phyloP scores from a whole-genome alignment of 2,329 filamentous ascomycete species.

The Cylindrodendrum hubeiense region DNA sequence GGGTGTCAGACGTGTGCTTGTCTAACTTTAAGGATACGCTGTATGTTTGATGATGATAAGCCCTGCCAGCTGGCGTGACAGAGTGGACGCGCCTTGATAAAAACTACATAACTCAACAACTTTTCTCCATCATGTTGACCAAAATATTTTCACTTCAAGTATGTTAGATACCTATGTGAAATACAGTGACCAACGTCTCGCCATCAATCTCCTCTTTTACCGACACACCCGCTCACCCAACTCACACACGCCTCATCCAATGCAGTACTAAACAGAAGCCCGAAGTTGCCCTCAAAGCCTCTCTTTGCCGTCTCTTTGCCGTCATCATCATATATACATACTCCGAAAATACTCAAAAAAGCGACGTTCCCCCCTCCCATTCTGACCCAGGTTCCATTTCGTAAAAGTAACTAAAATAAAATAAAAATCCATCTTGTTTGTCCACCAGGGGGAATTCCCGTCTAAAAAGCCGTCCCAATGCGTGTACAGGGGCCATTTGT shows the following conservation, averaged over 20 bases:
- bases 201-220: not conserved
- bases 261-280: conserved; percentile 18
- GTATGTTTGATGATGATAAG: too few species aligned
- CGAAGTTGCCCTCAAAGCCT: conserved; percentile 34
- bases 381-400: conserved; percentile 11
- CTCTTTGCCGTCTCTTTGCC: conserved; percentile 27
- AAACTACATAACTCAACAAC: not conserved
- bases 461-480: conserved; percentile 40
- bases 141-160: not conserved
- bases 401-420: conserved; percentile 24
- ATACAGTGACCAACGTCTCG: not conserved
- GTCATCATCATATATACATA: conserved; percentile 37
- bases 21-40: not conserved
- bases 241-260: conserved; percentile 12
- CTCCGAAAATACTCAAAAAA: conserved; percentile 20
- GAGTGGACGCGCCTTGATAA: not conserved
- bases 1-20: not conserved
- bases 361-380: conserved; percentile 13
- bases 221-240: not conserved
- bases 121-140: not conserved
- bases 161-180: conserved; percentile 1
- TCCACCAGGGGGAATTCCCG: conserved; percentile 1
- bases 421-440: conserved; percentile 24
- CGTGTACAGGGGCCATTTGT: conserved; percentile 36
- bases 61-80: too few species aligned